Evolutionary conservation across 2,329 filamentous ascomycete species (phyloP), one percentile per base, ranked within the genome.

Genomic region (Akanthomyces muscarius): DNA sequence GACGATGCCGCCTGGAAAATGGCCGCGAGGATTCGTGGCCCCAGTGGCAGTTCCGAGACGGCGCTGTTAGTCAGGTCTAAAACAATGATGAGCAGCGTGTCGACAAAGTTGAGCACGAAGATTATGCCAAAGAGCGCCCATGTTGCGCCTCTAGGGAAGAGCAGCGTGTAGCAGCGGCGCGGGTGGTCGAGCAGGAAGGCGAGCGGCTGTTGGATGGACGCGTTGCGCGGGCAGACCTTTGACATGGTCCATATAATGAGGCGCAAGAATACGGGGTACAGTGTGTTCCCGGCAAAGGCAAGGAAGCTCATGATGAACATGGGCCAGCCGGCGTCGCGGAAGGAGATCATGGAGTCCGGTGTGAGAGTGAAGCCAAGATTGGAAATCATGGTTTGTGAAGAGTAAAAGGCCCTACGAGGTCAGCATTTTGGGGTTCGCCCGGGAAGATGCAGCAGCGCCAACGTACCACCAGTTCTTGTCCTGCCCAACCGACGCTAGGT

Each of bases 171-270:
- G 67, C 85, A 87, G 7, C 86, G 77, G 52, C 86, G 79, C 0
- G 86, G 86, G 69, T 89, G 84, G 58, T 87, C 80, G 13, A 89
- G 79, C 0, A 89, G 74, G 66, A 88, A 89, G 28, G 28, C 6
- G 28, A 30, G 28, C 28, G 28, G 28, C 28, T 30, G 28, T 6
- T 30, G 1, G 28, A 30, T 30, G 28, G 28, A 30, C 28, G 28
- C 28, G 1, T 30, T 30, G 28, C 28, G 28, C 28, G 28, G 28
- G 6, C 6, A 6, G 28, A 30, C 28, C 66, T 80, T 84, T 53
- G 75, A 81, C 67, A 82, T 78, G 7, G 71, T 71, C 85, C 85
- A 89, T 44, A 89, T 80, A 10, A 83, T 74, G 0, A 87, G 71
- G 0, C 86, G 80, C 0, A 87, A 76, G 59, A 87, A 78, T 23